Base-by-base conservation (phyloP, 2,329 filamentous ascomycete genomes). In the Fusarium succisae region DNA sequence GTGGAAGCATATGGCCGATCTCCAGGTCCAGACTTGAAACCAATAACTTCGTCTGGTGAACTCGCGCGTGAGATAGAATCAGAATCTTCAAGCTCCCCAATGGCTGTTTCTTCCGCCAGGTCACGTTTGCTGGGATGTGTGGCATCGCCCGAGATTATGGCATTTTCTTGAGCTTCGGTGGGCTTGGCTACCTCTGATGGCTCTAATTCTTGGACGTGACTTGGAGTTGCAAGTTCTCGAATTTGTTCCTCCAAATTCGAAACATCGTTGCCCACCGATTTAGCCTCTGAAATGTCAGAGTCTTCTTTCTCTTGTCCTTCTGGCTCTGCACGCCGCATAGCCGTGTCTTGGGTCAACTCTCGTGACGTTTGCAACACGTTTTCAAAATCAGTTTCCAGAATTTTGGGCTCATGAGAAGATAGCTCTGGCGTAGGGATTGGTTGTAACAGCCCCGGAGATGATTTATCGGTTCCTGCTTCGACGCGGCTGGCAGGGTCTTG, bases 331-430 rank as follows among this genome's bases (percentile, higher is more conserved):
- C 17, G 15, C 13, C 37, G 43, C 41, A 47, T 51, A n/a, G 38
- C 20, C 18, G 30, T 39, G 26, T 50, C 41, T 30, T 58, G 59
- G 14, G 67, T 41, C 24, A 70, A 53, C 39, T 70, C 67, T 60
- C 41, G 66, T 24, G 67, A 50, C 35, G 62, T 60, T 50, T 59
- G 67, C 13, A 70, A 30, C 35, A 66, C 66, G 30, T 64, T 70
- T 30, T 47, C 66, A 35, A 70, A 70, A 32, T 70, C 67, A 35
- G 66, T 70, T 47, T 71, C 61, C 35, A 70, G 54, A 45, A 71
- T 66, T 55, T 48, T 66, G 43, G 61, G 20, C 45, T 61, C 60
- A 20, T 66, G 39, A 51, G 39, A 50, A 43, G 35, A 39, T n/a
- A 22, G 32, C n/a, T 60, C 66, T 28, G 44, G 30, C 43, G 38